These are phyloP conservation scores for Calonectria hawksworthii DNA, from an alignment of 2,329 filamentous ascomycete species.

Conservation along the genomic window DNA sequence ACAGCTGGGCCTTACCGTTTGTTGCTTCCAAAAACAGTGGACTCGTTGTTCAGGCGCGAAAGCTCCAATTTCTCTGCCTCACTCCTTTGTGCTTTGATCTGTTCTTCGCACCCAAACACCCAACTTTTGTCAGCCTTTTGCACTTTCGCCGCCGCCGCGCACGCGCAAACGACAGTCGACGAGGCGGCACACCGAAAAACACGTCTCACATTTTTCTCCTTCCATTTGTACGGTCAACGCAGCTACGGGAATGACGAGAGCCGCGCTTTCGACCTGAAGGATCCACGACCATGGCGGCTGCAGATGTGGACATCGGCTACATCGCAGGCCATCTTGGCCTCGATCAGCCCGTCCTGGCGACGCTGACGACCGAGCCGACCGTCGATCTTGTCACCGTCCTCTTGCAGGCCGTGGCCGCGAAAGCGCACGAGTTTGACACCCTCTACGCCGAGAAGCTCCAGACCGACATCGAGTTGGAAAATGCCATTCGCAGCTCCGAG, in stretches of 20 bases:
- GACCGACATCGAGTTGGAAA: conserved; percentile 93
- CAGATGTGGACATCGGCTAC: conserved; percentile 77
- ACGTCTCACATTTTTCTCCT: not conserved
- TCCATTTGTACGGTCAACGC: conserved; percentile 22
- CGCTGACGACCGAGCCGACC: conserved; percentile 77
- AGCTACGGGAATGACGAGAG: conserved; percentile 46
- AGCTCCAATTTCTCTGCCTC: conserved; percentile 46
- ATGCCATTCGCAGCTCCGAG: conserved; percentile 86
- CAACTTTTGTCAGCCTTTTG: conserved; percentile 5
- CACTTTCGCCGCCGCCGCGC: conserved; percentile 6
- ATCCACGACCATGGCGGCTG: conserved; percentile 57
- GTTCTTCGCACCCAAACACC: conserved; percentile 14
- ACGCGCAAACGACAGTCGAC: conserved; percentile 7
- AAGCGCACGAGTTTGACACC: conserved; percentile 86
- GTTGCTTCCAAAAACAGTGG: conserved; percentile 39
- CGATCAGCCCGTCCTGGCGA: conserved; percentile 73
- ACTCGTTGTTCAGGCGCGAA: conserved; percentile 37
- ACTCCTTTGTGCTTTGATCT: conserved; percentile 21
- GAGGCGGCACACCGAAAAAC: conserved; percentile 8
- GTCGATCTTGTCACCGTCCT: conserved; percentile 82
- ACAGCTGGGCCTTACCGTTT: conserved; percentile 33
- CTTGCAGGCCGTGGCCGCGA: conserved; percentile 80
- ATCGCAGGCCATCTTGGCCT: conserved; percentile 80
- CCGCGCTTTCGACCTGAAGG: conserved; percentile 40
- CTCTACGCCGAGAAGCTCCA: conserved; percentile 90